Conservation (phyloP, 345 rosid species). For the Gossypium stocksii region DNA sequence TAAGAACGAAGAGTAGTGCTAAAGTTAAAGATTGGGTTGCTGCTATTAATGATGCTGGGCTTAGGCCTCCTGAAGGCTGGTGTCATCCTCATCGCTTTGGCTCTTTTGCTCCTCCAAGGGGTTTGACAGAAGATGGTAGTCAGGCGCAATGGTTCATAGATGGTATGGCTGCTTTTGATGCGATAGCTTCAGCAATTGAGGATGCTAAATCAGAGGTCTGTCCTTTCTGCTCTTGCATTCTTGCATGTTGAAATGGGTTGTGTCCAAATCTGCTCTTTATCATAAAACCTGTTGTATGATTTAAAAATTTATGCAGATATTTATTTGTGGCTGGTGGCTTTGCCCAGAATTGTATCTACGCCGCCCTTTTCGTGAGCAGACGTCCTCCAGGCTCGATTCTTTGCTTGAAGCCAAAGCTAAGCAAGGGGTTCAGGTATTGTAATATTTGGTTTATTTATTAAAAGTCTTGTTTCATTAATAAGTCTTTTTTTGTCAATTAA, state of each 20-base stretch:
- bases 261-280: not conserved
- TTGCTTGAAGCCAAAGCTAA: conserved; percentile 94
- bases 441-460: not conserved
- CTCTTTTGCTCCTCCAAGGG: conserved; percentile 97
- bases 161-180: conserved; percentile 92
- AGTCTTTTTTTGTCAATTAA: conserved; percentile 2
- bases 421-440: conserved; percentile 89
- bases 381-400: conserved; percentile 79
- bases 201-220: conserved; percentile 96
- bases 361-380: conserved; percentile 71
- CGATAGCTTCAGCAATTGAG: conserved; percentile 82
- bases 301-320: conserved; percentile 59
- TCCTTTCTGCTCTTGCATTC: conserved; percentile 19
- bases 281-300: conserved; percentile 26
- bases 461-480: not conserved
- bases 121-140: conserved; percentile 95
- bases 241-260: conserved; percentile 8
- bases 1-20: conserved; percentile 70
- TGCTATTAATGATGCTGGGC: conserved; percentile 92
- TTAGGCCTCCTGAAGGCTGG: conserved; percentile 99
- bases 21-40: conserved; percentile 97
- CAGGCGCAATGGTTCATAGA: conserved; percentile 98
- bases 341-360: conserved; percentile 96
- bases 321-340: conserved; percentile 99
- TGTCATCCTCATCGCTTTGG: conserved; percentile 99